Base-by-base conservation (phyloP, 192 early-diverging fungal species). In the Coemansia sp. region DNA sequence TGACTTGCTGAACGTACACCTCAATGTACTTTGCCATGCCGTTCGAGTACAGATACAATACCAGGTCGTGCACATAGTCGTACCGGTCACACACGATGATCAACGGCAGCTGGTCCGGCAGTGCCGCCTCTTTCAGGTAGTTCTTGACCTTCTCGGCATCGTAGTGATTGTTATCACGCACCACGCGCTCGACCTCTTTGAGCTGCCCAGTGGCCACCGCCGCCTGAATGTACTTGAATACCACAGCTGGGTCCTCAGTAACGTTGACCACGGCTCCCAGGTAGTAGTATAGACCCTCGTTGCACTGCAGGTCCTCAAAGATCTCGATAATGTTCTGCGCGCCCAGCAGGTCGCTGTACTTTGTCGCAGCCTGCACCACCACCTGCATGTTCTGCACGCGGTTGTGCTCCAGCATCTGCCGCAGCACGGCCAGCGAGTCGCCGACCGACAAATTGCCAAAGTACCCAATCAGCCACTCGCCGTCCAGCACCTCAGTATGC, bases 161-260 rank as follows among this genome's bases (percentile, higher is more conserved):
- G 73, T 96, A 99, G 82, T 88, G 89, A 78, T 93, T 92, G 82
- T 90, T 95, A 75, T 99, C 97, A 53, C 95, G 86, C 73, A 94
- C 96, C 52, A 99, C 92, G 43, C 96, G 88, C 80, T 99, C 97
- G 25, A 97, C 96, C 72, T 98, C 97, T 83, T 95, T 96, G 54
- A 92, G 84, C 79, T 99, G 96, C 12, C 95, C 94, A 38, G 92
- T 93, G 35, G 88, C 82, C 60, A 89, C 89, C 11, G 94, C 96
- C 9, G 97, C 92, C 78, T 99, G 95, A 60, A 99, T 99, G 81
- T 98, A 99, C 86, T 98, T 98, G 86, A 96, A 96, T 64, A 96
- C 93, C 1, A 99, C 97, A 45, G 94, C 91, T 5, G 92, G 86
- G 66, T 97, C 95, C 62, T 94, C 88, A 66, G 93, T 93, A 53